Base-by-base conservation (phyloP, 176 grass and related monocot genomes). In the Saccharum officinarum region DNA sequence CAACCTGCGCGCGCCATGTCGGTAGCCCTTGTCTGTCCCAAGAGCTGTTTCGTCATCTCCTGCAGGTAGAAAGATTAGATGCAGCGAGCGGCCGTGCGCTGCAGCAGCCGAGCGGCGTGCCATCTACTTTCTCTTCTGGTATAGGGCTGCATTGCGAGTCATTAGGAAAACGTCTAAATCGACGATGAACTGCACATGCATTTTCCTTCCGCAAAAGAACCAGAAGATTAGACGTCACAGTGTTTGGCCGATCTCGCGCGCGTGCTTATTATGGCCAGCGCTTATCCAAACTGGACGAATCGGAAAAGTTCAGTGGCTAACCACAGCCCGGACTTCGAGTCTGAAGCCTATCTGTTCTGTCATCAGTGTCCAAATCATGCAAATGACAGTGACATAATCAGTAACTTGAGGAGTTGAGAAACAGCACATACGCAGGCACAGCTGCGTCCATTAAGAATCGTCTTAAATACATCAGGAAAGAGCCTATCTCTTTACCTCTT, bases 101-200 rank as follows among this genome's bases (percentile, higher is more conserved):
- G 22, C 31, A 23, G 63, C 13, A 36, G 34, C 34, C 34, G 3
- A 36, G 34, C 34, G 61, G 62, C 20, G 62, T 34, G 54, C 9
- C 34, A 39, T 54, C 44, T 69, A 41, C 26, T 16, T 28, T 16
- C 67, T 26, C 33, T 17, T 75, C 52, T 26, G 36, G 14, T 7
- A 2, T 10, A 15, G 37, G 20, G 1, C 69, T 42, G 22, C 15
- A 26, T 15, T 22, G 15, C 25, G 34, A 22, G 25, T 69, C 22
- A 31, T 38, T 83, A 82, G 88, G 84, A 90, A 90, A 22, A 73
- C 6, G 88, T 86, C 79, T 0, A 86, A 55, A 86, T 90, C 67
- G 37, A 12, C 67, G 25, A 14, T 15, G 67, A 5, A 36, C 5
- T n/a, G 10, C 55, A 20, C 25, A 72, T 66, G 55, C 78, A 55